Base-by-base conservation (phyloP, 83 land plant genomes). In the Diphasiastrum complanatum region DNA sequence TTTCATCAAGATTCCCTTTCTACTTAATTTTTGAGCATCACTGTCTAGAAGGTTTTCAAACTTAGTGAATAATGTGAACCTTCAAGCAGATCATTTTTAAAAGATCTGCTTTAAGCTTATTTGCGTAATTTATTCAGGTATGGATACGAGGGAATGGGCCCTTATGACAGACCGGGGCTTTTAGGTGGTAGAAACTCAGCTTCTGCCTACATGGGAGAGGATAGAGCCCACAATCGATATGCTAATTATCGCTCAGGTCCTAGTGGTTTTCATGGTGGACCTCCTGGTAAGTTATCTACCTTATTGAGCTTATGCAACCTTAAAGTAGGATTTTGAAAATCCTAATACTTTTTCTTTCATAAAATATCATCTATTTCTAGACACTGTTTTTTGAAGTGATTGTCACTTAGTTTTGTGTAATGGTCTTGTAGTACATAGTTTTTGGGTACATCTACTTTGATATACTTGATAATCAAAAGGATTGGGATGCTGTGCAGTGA, bases 151-250 rank as follows among this genome's bases (percentile, higher is more conserved):
- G 43, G 55, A 47, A 43, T 23, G 54, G 25, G 12, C 31, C 26
- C 0, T 27, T 52, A 49, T 68, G 37, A 31, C 41, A 34, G 58
- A 18, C 20, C 26, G 23, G 67, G 67, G 2, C 29, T 38, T 19
- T 3, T 31, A 14, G 55, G 41, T 25, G 58, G 67, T 47, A 27
- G 67, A 36, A 33, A 47, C 29, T 33, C 18, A 18, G 33, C 22
- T 61, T 34, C 8, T 34, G n/a, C 19, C 46, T 61, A 22, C 4
- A 18, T 32, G 46, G 33, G 11, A 6, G 27, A 84, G 49, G 85
- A 84, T 28, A 73, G 85, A 51, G 47, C 72, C 33, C 79, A 76
- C 54, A 80, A 83, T n/a, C 85, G 87, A 41, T 68, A 55, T 47
- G 33, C 74, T 55, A 69, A 70, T 31, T 82, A 75, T 12, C 34